Evolutionary conservation across 306 rosid genomes (phyloP).

Genomic region (Dicorynia guianensis): DNA sequence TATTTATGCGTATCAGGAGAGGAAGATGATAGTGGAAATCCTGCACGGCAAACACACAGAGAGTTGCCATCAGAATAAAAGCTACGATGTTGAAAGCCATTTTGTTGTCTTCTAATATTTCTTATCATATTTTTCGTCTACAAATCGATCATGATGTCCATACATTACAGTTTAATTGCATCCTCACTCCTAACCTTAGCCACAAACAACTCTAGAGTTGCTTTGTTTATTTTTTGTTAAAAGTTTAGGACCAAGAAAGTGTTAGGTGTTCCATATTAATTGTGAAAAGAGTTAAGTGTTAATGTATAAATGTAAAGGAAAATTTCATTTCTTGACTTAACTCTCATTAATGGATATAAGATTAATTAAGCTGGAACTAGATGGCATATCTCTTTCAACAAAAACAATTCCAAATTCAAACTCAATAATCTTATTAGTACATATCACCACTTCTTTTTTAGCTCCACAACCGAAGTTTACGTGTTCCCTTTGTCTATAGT

Average conservation of each 20-base stretch:
- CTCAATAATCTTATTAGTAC: too few species aligned
- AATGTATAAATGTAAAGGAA: background rate
- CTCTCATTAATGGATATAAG: too few species aligned
- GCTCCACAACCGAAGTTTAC: background rate
- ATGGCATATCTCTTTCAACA: too few species aligned
- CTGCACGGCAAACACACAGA: slow-evolving; percentile 44
- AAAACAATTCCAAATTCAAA: too few species aligned
- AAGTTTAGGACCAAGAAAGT: too few species aligned
- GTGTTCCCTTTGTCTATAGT: background rate
- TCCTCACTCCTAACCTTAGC: background rate
- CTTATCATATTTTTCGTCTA: slow-evolving; percentile 16
- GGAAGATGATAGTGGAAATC: slow-evolving; percentile 48
- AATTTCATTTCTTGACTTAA: too few species aligned
- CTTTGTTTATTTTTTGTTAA: slow-evolving; percentile 5
- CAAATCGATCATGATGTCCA: background rate
- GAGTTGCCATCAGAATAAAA: slow-evolving; percentile 31
- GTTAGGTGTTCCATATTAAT: too few species aligned
- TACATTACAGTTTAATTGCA: background rate
- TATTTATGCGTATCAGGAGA: background rate
- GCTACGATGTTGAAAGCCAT: slow-evolving; percentile 41
- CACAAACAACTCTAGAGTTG: background rate
- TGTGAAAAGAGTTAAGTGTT: background rate
- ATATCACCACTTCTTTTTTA: background rate
- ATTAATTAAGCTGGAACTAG: too few species aligned
- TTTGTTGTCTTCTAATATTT: slow-evolving; percentile 2